Evolutionary conservation across 2,329 filamentous ascomycete genomes (phyloP).

Genomic region (Ascochyta rabiei): DNA sequence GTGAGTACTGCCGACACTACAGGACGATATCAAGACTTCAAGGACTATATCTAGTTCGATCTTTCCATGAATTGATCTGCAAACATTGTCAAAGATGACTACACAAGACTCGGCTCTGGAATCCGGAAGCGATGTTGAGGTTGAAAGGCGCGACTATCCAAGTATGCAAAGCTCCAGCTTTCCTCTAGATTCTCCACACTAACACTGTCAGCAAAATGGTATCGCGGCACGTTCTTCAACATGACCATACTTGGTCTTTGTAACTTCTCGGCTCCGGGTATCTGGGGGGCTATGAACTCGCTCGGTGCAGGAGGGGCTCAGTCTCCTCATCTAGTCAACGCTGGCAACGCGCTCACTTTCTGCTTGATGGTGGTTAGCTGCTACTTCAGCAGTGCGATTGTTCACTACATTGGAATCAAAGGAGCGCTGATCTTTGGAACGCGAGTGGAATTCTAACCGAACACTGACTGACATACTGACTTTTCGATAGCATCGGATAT

Average conservation of each 20-base stretch:
- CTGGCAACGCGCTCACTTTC: constrained; percentile 74
- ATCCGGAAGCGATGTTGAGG: constrained; percentile 23
- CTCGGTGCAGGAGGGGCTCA: constrained; percentile 72
- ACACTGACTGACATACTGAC: neutral
- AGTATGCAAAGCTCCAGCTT: constrained; percentile 17
- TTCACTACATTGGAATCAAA: constrained; percentile 73
- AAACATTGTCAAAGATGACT: constrained; percentile 17
- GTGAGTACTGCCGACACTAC: neutral
- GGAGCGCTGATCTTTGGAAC: constrained; percentile 74
- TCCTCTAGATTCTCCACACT: neutral
- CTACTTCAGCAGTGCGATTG: constrained; percentile 67
- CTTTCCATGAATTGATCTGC: neutral
- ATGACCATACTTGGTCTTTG: constrained; percentile 73
- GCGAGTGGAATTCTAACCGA: constrained; percentile 39
- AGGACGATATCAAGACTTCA: neutral
- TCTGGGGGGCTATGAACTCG: constrained; percentile 75
- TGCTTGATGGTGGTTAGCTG: constrained; percentile 75
- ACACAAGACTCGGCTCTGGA: constrained; percentile 22
- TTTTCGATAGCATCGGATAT: constrained; percentile 62
- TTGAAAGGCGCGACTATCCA: constrained; percentile 34
- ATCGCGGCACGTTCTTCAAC: constrained; percentile 75
- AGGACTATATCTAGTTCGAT: constrained; percentile 7
- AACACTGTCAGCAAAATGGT: constrained; percentile 63
- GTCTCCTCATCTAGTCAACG: constrained; percentile 70
- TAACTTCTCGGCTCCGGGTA: constrained; percentile 72